These are phyloP conservation scores for Phytophthora lateralis DNA, from an alignment of 352 stramenopile genomes.

Conservation along the genomic window DNA sequence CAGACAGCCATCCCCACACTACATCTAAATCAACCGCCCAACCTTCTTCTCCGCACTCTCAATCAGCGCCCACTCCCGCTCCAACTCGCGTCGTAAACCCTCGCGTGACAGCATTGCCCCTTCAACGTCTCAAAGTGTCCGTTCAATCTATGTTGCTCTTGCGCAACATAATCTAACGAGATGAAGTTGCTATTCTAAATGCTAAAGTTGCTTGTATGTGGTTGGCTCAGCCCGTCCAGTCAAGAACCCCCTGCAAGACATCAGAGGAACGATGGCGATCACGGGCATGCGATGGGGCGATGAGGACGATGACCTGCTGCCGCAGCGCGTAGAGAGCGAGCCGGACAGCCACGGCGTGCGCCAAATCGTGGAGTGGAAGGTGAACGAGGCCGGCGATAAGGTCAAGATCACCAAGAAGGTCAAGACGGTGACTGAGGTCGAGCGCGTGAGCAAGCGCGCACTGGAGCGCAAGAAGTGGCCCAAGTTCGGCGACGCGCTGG, in stretches of 20 bases:
- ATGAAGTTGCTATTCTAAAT: background rate
- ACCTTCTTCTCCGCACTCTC: slow-evolving; percentile 71
- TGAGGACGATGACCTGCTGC: slow-evolving; percentile 81
- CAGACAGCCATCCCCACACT: background rate
- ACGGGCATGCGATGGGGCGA: slow-evolving; percentile 74
- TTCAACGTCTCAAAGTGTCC: slow-evolving; percentile 7
- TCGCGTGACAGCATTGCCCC: slow-evolving; percentile 54
- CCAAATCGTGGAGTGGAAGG: slow-evolving; percentile 90
- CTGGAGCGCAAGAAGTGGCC: slow-evolving; percentile 84
- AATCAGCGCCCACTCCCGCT: slow-evolving; percentile 66
- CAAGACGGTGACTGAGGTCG: slow-evolving; percentile 87
- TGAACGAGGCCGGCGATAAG: slow-evolving; percentile 89
- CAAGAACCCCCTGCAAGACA: slow-evolving; percentile 4
- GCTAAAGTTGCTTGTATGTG: background rate
- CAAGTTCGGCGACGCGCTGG: slow-evolving; percentile 83
- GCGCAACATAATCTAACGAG: background rate
- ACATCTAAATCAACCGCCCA: background rate
- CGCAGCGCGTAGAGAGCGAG: slow-evolving; percentile 83
- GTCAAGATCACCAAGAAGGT: slow-evolving; percentile 92
- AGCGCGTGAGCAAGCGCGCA: slow-evolving; percentile 81
- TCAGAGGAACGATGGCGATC: slow-evolving; percentile 58
- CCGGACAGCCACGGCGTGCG: slow-evolving; percentile 82
- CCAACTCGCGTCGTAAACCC: slow-evolving; percentile 54
- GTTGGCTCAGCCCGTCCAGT: slow-evolving; percentile 7
- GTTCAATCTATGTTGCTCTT: background rate